phyloP scores from a whole-genome alignment of 2,329 filamentous ascomycete species.

The Xylaria sp. region DNA sequence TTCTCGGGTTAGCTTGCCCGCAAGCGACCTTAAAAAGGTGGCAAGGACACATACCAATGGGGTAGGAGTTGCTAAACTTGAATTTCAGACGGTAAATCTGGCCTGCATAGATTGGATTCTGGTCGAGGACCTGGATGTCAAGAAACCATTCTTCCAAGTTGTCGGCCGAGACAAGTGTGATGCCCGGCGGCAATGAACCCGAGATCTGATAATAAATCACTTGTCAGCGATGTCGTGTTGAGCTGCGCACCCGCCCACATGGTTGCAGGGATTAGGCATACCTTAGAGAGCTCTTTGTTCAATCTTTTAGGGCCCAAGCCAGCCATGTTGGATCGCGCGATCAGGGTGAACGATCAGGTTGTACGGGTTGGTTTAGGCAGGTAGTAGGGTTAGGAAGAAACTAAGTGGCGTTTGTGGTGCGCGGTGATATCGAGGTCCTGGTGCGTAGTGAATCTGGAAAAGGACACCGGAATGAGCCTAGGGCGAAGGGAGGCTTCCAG shows the following conservation, averaged over 20 bases:
- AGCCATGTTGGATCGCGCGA: slow-evolving; percentile 34
- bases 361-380: neutral
- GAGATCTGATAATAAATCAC: slow-evolving; percentile 48
- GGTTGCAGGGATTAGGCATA: slow-evolving; percentile 31
- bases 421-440: neutral
- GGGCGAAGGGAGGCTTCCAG: neutral
- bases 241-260: neutral
- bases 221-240: slow-evolving; percentile 5
- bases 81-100: slow-evolving; percentile 87
- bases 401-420: neutral
- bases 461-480: neutral
- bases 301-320: slow-evolving; percentile 59
- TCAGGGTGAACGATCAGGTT: slow-evolving; percentile 1
- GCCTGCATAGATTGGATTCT: slow-evolving; percentile 83
- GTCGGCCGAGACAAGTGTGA: slow-evolving; percentile 78
- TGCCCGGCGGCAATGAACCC: slow-evolving; percentile 65
- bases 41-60: slow-evolving; percentile 69
- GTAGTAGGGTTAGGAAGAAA: neutral
- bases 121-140: slow-evolving; percentile 88
- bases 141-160: slow-evolving; percentile 88
- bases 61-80: slow-evolving; percentile 80
- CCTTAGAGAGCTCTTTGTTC: slow-evolving; percentile 62
- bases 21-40: slow-evolving; percentile 1
- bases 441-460: neutral
- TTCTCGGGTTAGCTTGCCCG: slow-evolving; percentile 6